Percentiles rank a stretch among this genome's conserved stretches.
Conservation (phyloP, 1,284 basidiomycete genomes). For the Phenoliferia sp. region DNA sequence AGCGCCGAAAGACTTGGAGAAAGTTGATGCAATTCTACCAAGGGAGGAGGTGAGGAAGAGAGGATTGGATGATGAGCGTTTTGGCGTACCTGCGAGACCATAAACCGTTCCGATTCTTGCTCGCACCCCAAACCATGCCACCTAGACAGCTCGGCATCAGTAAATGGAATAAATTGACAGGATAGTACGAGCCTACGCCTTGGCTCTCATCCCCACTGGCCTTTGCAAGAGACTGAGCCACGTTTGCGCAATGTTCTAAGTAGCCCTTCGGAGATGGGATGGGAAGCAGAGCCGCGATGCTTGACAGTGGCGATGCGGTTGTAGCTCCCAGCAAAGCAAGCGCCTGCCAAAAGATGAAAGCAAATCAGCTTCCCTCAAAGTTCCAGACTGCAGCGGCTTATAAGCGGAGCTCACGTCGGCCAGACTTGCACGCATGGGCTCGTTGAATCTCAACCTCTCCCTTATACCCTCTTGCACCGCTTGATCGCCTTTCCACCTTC, state of each 20-base stretch:
- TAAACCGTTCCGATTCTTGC: conserved; percentile 6
- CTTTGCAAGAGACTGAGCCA: conserved; percentile 28
- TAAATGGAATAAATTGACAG: background rate
- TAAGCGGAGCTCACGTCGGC: conserved; percentile 12
- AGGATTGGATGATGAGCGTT: background rate
- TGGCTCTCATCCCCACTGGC: conserved; percentile 19
- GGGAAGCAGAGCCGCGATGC: conserved; percentile 13
- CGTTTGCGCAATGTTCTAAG: conserved; percentile 18
- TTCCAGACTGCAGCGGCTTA: rapidly evolving
- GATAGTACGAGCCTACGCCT: conserved; percentile 8
- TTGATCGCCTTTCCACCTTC: conserved; percentile 1
- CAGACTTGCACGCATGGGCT: conserved; percentile 8
- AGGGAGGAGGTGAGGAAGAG: conserved; percentile 9
- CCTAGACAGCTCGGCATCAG: background rate
- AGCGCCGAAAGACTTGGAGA: conserved; percentile 2
- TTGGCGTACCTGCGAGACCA: conserved; percentile 2
- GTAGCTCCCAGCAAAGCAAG: conserved; percentile 24
- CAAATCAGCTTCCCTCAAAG: background rate
- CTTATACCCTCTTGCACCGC: conserved; percentile 11
- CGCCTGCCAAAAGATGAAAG: conserved; percentile 8
- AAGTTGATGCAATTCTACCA: conserved; percentile 21
- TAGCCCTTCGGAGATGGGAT: conserved; percentile 9
- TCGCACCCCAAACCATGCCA: background rate
- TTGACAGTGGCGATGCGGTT: conserved; percentile 11
- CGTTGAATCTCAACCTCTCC: conserved; percentile 21